phyloP scores from a whole-genome alignment of 768 basidiomycete genomes.

The Amanita rimosa region DNA sequence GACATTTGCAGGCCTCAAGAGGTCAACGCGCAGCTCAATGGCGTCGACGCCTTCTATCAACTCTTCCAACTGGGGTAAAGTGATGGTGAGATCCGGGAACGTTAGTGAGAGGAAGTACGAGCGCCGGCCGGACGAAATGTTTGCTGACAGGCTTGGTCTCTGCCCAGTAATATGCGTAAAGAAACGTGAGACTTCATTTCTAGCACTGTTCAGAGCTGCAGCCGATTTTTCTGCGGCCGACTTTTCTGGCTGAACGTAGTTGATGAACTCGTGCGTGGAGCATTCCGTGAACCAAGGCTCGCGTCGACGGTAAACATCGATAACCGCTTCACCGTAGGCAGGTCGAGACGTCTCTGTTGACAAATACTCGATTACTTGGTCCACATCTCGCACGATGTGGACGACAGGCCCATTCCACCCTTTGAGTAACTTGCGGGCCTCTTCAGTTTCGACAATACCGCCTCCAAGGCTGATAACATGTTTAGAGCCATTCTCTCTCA shows the following conservation, averaged over 20 bases:
- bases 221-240: slow-evolving; percentile 14
- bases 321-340: slow-evolving; percentile 77
- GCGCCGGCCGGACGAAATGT: slow-evolving; percentile 40
- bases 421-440: slow-evolving; percentile 62
- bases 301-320: slow-evolving; percentile 76
- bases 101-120: slow-evolving; percentile 92
- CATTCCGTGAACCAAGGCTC: slow-evolving; percentile 83
- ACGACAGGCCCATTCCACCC: slow-evolving; percentile 74
- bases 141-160: slow-evolving; percentile 49
- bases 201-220: slow-evolving; percentile 20
- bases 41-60: slow-evolving; percentile 82
- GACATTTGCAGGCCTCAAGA: slow-evolving; percentile 48
- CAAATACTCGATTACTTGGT: slow-evolving; percentile 76
- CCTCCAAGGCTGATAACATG: slow-evolving; percentile 90
- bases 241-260: slow-evolving; percentile 37
- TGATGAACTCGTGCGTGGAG: slow-evolving; percentile 75
- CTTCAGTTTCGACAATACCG: slow-evolving; percentile 82
- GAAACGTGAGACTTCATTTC: slow-evolving; percentile 67
- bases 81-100: slow-evolving; percentile 75
- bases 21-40: slow-evolving; percentile 88
- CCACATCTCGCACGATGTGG: slow-evolving; percentile 69
- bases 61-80: slow-evolving; percentile 56
- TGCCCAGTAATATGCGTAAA: slow-evolving; percentile 80
- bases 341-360: slow-evolving; percentile 68
- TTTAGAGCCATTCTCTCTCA: slow-evolving; percentile 40